Evolutionary conservation across 106 monocot species (phyloP), one percentile per base, ranked within the genome.

Genomic region (Triglochin maritima): DNA sequence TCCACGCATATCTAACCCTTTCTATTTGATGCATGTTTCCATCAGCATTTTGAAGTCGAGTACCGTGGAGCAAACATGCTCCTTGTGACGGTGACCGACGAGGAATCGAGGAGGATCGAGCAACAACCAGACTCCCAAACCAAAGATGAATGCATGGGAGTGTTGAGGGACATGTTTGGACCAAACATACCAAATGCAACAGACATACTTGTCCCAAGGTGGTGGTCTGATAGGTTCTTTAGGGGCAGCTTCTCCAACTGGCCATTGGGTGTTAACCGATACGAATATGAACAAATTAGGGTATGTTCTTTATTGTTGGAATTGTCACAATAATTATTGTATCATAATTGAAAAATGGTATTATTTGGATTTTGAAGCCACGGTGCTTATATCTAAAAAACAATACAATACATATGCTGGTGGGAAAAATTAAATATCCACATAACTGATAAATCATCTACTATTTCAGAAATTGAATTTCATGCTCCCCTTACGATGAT

Each of bases 21-120:
- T 29, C 29, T 29, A 29, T 29, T 29, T 29, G 5, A 49, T 13
- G 16, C 2, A 46, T 45, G 44, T 16, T 50, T 47, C 0, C 17
- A 64, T 63, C 73, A 93, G 92, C 82, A 83, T n/a, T 73, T 93
- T 56, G 83, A 84, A 57, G 60, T 49, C 47, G 59, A 93, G 45
- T 93, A 88, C 49, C 85, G 85, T 0, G 86, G 80, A 62, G 62
- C 88, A 9, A 79, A 88, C 29, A 77, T 93, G 12, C 76, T 93
- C 4, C 59, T 89, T 3, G 93, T 88, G 3, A 93, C 86, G 0
- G 89, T 93, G 5, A 89, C 86, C 0, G 89, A 89, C 5, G 86
- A 88, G 7, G 93, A 93, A 17, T 89, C 93, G 4, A 83, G 86
- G 62, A 74, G 88, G 71, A 93, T 93, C 5, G 93, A 93, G 66